phyloP scores from a whole-genome alignment of 2,329 filamentous ascomycete species.

The Fusarium odoratissimum region DNA sequence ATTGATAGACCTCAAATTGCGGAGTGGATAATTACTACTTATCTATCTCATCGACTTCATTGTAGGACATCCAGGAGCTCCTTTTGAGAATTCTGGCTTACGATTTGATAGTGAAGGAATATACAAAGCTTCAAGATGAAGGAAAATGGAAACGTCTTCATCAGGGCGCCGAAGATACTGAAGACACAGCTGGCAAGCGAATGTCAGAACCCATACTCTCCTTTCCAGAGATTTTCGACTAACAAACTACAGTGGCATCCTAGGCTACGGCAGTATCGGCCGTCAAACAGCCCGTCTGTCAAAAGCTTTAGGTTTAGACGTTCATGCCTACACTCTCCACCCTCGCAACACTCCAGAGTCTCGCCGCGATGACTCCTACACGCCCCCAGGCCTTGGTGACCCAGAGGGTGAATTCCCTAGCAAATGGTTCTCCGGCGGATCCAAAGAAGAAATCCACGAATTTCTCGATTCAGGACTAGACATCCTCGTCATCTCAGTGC shows the following conservation, averaged over 20 bases:
- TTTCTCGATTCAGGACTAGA: slow-evolving; percentile 65
- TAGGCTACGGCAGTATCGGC: slow-evolving; percentile 67
- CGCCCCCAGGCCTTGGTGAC: slow-evolving; percentile 73
- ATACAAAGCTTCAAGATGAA: slow-evolving; percentile 57
- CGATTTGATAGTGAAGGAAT: slow-evolving; percentile 53
- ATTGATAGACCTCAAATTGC: slow-evolving; percentile 64
- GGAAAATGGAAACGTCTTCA: slow-evolving; percentile 56
- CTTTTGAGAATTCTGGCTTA: background rate
- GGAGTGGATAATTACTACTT: slow-evolving; percentile 67
- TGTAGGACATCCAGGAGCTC: slow-evolving; percentile 48
- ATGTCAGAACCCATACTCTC: slow-evolving; percentile 54
- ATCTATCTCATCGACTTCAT: slow-evolving; percentile 60
- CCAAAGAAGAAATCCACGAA: slow-evolving; percentile 57
- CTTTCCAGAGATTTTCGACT: background rate
- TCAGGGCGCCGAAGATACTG: slow-evolving; percentile 38
- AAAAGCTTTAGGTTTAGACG: slow-evolving; percentile 74
- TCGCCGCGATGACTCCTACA: slow-evolving; percentile 72
- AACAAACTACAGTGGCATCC: slow-evolving; percentile 55
- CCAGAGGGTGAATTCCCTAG: slow-evolving; percentile 60
- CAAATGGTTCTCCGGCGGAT: slow-evolving; percentile 63
- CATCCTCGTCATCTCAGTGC: slow-evolving; percentile 63
- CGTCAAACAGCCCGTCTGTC: slow-evolving; percentile 67
- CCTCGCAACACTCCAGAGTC: slow-evolving; percentile 75
- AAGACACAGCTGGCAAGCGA: slow-evolving; percentile 61
- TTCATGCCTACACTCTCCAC: slow-evolving; percentile 80